Conservation (phyloP, 495 filamentous ascomycete species). For the Bathelium albidoporum region DNA sequence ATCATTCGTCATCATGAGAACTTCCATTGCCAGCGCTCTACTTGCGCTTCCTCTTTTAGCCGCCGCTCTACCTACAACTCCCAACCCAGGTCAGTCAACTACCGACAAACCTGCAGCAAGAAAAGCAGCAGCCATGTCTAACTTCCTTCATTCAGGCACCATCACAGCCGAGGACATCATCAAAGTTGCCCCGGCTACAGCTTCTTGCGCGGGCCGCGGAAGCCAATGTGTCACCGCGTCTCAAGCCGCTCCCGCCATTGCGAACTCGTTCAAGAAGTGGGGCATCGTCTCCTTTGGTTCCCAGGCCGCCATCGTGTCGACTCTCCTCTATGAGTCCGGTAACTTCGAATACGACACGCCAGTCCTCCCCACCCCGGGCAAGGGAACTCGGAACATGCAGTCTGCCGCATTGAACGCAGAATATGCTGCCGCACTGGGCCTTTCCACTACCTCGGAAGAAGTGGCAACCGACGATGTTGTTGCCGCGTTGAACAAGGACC, state of each 20-base stretch:
- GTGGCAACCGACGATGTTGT: slow-evolving; percentile 41
- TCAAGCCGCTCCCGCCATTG: slow-evolving; percentile 50
- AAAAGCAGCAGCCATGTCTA: not conserved
- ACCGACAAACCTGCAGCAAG: not conserved
- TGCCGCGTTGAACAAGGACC: slow-evolving; percentile 45
- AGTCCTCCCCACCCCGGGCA: slow-evolving; percentile 44
- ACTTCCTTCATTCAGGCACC: not conserved
- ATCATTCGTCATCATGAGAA: not conserved
- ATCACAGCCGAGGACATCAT: slow-evolving; percentile 38
- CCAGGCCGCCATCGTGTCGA: slow-evolving; percentile 28
- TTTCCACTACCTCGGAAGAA: slow-evolving; percentile 2
- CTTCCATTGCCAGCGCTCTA: not conserved
- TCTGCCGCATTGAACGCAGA: slow-evolving; percentile 44
- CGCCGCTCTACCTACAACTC: not conserved
- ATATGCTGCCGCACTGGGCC: slow-evolving; percentile 42
- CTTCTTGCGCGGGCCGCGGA: slow-evolving; percentile 34
- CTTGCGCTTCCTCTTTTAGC: not conserved
- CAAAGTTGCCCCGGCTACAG: slow-evolving; percentile 41
- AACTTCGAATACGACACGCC: slow-evolving; percentile 36
- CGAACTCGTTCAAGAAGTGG: slow-evolving; percentile 47
- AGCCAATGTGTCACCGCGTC: slow-evolving; percentile 57
- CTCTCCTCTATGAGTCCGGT: slow-evolving; percentile 49
- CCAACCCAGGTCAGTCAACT: not conserved
- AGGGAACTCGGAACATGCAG: slow-evolving; percentile 82
- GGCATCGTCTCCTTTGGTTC: slow-evolving; percentile 31